Evolutionary conservation across 2,329 filamentous ascomycete species (phyloP), one percentile per base, ranked within the genome.

Genomic region (Phaeoacremonium minimum): DNA sequence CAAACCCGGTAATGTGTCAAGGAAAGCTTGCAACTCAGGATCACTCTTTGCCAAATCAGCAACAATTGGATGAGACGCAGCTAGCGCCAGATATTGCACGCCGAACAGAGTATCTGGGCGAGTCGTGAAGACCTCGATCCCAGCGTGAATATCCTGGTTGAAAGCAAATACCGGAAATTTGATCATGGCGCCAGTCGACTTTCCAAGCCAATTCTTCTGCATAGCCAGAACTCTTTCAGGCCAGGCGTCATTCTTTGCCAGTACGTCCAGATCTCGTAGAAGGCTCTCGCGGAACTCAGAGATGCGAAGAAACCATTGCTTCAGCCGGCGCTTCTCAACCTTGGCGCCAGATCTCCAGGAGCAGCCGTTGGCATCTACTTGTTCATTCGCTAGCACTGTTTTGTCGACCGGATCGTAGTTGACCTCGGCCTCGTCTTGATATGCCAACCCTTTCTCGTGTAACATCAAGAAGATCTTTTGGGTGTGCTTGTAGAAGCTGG

Each of bases 401-500:
- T 85, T 83, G 56, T 95, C 89, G 18, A 95, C 75, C 2, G 89
- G 89, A 48, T 95, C 89, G 64, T 87, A 95, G 60, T 95, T 95
- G 49, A 95, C 89, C 44, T 89, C 64, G 15, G 87, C 86, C 49
- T 93, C 83, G 20, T 80, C 80, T 55, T 89, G 88, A 58, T 93
- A 93, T 35, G 87, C 89, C 14, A 95, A 69, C 1, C 85, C 85
- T 41, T 77, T 75, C 46, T 85, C 68, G 55, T 85, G 74, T 5
- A 95, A 71, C 61, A 84, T 79, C 39, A 94, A 69, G 56, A 95
- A 95, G 45, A 95, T 77, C 49, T 77, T 80, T 56, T 95, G 89
- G 1, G 87, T 95, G 58, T 95, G 88, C 56, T 88, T 86, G 65
- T 95, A 95, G 60, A 93, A 95, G 8, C 73, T 72, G 31, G 89